phyloP scores from a whole-genome alignment of 352 stramenopile species.

The Phytophthora pini region DNA sequence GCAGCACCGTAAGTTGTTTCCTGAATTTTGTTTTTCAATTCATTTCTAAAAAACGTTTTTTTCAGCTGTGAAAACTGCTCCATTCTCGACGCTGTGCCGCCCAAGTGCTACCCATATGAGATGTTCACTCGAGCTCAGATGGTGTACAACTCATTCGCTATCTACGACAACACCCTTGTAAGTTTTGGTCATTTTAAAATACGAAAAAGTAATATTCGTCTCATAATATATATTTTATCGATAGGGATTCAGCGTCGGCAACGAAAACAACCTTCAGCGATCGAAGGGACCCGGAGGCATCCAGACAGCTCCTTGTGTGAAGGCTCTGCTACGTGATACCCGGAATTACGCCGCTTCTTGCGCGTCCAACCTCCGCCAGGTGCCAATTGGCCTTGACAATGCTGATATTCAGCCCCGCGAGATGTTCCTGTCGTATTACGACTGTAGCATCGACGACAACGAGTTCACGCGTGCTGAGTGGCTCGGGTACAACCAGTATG shows the following conservation, averaged over 20 bases:
- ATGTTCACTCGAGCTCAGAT: slow-evolving; percentile 64
- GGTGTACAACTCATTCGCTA: slow-evolving; percentile 74
- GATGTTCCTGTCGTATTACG: slow-evolving; percentile 73
- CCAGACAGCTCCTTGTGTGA: slow-evolving; percentile 58
- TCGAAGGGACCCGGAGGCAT: slow-evolving; percentile 23
- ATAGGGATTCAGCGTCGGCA: slow-evolving; percentile 55
- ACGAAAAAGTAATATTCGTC: too few relatives aligned
- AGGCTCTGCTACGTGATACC: slow-evolving; percentile 65
- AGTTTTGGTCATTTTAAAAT: too few relatives aligned
- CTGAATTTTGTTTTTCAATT: background rate
- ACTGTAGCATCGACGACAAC: slow-evolving; percentile 57
- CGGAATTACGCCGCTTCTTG: slow-evolving; percentile 54
- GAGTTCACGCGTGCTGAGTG: slow-evolving; percentile 61
- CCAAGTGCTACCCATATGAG: slow-evolving; percentile 56
- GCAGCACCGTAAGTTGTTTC: slow-evolving; percentile 41
- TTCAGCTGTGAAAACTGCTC: slow-evolving; percentile 59
- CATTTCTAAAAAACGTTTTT: background rate
- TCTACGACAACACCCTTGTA: slow-evolving; percentile 72
- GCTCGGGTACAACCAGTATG: slow-evolving; percentile 72
- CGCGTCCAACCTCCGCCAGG: slow-evolving; percentile 42
- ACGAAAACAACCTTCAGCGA: slow-evolving; percentile 58
- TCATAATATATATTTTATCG: too few relatives aligned
- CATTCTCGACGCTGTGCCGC: slow-evolving; percentile 46
- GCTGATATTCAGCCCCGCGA: slow-evolving; percentile 61
- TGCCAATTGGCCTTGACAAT: slow-evolving; percentile 72